Percentiles rank a stretch among this genome's conserved stretches.
These are phyloP conservation scores for Aristolochia fimbriata DNA, from an alignment of 164 flowering plant genomes.

Conservation along the genomic window DNA sequence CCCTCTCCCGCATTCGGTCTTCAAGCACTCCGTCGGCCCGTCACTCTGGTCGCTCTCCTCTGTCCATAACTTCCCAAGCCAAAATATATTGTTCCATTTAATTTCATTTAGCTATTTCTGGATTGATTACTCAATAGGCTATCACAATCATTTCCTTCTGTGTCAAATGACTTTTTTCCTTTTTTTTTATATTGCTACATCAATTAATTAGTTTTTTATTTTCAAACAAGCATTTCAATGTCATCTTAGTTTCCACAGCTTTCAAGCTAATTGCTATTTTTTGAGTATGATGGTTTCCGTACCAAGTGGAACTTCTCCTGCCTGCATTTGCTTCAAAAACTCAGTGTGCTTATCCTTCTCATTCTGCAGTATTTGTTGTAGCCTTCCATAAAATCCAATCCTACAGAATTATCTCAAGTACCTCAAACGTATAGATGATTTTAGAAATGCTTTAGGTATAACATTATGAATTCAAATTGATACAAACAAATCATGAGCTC, in stretches of 20 bases:
- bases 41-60: no score
- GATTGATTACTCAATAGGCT: no score
- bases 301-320: constrained; percentile 7
- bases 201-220: not conserved
- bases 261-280: not conserved
- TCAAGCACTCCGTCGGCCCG: no score
- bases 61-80: no score
- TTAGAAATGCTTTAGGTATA: not conserved
- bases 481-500: constrained; percentile 3
- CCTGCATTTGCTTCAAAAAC: constrained; percentile 33
- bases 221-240: not conserved
- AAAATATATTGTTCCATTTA: no score
- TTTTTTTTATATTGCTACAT: no score
- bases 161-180: no score
- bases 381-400: constrained; percentile 42
- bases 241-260: not conserved
- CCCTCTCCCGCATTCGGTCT: no score
- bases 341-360: constrained; percentile 48
- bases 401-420: constrained; percentile 22
- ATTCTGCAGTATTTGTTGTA: constrained; percentile 61
- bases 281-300: constrained; percentile 18
- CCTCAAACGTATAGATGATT: not conserved
- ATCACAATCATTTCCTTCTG: no score
- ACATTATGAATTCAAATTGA: not conserved
- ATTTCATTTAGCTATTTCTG: no score